phyloP scores from a whole-genome alignment of 805 yeast species.

The Crinitomyces ghanaensis region DNA sequence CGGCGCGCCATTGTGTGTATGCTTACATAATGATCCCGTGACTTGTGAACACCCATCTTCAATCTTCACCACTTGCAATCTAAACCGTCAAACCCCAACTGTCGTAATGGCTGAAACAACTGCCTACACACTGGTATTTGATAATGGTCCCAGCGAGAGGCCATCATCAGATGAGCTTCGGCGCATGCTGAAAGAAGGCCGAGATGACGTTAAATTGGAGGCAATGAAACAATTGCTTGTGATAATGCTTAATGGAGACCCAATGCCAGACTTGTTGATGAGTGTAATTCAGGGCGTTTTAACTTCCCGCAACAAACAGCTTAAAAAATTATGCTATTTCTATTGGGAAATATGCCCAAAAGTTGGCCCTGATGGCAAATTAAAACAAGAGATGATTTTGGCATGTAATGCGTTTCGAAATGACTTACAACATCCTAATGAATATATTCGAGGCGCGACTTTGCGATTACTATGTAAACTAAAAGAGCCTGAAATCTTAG shows the following conservation, averaged over 20 bases:
- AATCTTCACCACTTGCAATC: no score
- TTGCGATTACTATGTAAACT: constrained; percentile 82
- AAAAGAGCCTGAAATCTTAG: constrained; percentile 86
- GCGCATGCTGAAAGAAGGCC: constrained; percentile 72
- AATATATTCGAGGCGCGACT: constrained; percentile 91
- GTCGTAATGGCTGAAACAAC: no score
- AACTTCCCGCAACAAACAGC: constrained; percentile 87
- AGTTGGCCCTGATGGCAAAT: constrained; percentile 72
- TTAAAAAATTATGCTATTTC: constrained; percentile 84
- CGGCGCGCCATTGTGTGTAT: no score
- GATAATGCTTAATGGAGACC: constrained; percentile 83
- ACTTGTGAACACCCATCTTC: no score
- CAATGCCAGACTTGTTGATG: constrained; percentile 89
- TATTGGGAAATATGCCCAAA: constrained; percentile 99
- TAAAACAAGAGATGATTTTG: constrained; percentile 96
- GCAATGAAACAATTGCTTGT: constrained; percentile 84
- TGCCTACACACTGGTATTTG: constrained; percentile 10
- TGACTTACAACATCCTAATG: constrained; percentile 97
- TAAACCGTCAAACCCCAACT: no score
- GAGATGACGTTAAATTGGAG: constrained; percentile 75
- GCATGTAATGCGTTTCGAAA: constrained; percentile 97
- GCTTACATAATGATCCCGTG: no score
- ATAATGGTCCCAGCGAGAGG: constrained; percentile 29
- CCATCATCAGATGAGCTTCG: constrained; percentile 59
- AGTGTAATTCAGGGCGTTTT: constrained; percentile 92